Evolutionary conservation across 2,329 filamentous ascomycete genomes (phyloP).

Genomic region (Hymenoscyphus occultus): DNA sequence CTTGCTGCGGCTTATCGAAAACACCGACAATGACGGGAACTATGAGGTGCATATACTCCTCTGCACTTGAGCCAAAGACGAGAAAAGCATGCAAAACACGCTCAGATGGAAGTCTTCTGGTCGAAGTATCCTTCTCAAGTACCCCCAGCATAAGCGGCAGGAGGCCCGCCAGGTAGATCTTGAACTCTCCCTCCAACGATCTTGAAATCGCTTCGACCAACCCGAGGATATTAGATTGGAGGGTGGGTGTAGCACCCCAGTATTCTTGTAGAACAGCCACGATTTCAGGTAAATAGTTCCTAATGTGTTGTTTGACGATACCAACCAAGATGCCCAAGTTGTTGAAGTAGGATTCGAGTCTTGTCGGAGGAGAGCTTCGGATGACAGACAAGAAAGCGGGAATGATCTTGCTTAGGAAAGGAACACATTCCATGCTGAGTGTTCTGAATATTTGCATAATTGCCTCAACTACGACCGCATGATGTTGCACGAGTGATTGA

Average conservation of each 20-base stretch:
- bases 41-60: constrained; percentile 99
- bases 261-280: constrained; percentile 84
- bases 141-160: constrained; percentile 93
- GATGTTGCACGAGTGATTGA: constrained; percentile 82
- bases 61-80: constrained; percentile 90
- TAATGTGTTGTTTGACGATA: constrained; percentile 94
- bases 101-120: constrained; percentile 78
- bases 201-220: constrained; percentile 91
- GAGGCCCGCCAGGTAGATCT: constrained; percentile 85
- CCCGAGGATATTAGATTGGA: constrained; percentile 88
- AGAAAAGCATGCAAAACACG: constrained; percentile 92
- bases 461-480: constrained; percentile 91
- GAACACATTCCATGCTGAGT: constrained; percentile 90
- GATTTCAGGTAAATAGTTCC: constrained; percentile 84
- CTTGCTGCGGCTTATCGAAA: constrained; percentile 85
- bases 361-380: constrained; percentile 69
- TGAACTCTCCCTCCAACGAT: constrained; percentile 95
- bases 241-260: constrained; percentile 75
- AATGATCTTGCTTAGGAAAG: constrained; percentile 89
- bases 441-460: constrained; percentile 99
- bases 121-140: constrained; percentile 77
- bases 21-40: constrained; percentile 92
- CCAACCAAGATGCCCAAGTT: constrained; percentile 89
- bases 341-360: constrained; percentile 95
- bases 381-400: constrained; percentile 92